These are phyloP conservation scores for Wakefieldia striispora DNA, from an alignment of 768 basidiomycete genomes.

Conservation along the genomic window DNA sequence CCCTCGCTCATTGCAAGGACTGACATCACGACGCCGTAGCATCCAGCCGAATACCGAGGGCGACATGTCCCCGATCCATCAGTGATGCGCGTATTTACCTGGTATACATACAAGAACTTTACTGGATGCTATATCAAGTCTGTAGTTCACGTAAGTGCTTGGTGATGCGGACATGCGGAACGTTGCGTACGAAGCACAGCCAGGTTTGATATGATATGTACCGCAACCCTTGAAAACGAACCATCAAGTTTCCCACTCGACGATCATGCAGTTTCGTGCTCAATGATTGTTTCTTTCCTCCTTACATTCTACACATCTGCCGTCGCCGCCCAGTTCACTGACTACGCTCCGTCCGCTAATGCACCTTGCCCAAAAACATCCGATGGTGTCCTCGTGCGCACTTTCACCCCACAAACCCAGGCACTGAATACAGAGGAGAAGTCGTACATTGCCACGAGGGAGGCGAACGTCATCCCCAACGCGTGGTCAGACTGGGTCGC, in stretches of 20 bases:
- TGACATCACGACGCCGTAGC: no score
- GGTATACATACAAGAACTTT: no score
- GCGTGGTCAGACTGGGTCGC: constrained; percentile 64
- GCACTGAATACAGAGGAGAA: constrained; percentile 47
- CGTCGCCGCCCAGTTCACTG: constrained; percentile 25
- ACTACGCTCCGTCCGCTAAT: constrained; percentile 53
- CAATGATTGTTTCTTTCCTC: constrained; percentile 1
- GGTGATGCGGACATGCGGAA: no score
- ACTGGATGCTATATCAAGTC: no score
- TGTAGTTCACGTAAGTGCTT: no score
- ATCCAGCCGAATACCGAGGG: no score
- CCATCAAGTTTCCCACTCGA: background rate
- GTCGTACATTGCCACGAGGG: constrained; percentile 45
- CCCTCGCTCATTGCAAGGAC: no score
- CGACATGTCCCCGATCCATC: no score
- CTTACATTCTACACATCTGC: background rate
- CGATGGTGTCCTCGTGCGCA: constrained; percentile 42
- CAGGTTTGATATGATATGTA: constrained; percentile 8
- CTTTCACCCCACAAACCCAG: constrained; percentile 50
- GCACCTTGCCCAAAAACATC: constrained; percentile 52
- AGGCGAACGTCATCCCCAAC: constrained; percentile 37
- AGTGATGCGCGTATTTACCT: no score
- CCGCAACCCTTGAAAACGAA: background rate
- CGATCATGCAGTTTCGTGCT: constrained; percentile 7
- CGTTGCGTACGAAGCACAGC: background rate